Percentiles rank a stretch among this genome's conserved stretches.
phyloP scores from a whole-genome alignment of 78 protist species.

The Acrasis kona region DNA sequence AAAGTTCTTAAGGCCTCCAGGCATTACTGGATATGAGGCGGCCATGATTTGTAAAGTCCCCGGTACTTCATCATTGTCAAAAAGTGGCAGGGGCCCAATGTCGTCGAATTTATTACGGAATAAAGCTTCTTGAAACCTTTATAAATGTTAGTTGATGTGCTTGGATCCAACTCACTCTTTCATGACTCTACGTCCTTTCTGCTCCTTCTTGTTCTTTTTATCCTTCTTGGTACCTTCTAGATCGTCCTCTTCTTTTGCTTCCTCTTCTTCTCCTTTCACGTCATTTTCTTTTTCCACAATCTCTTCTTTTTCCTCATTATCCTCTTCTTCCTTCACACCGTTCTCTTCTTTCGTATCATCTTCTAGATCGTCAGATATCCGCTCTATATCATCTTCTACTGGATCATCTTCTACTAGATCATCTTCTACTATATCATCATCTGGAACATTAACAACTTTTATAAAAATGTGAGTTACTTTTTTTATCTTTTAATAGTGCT shows the following conservation, averaged over 20 bases:
- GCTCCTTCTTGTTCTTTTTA: neutral
- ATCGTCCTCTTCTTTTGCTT: neutral
- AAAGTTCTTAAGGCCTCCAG: neutral
- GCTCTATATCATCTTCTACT: neutral
- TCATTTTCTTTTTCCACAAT: neutral
- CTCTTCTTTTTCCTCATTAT: neutral
- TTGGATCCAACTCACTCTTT: neutral
- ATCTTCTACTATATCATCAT: neutral
- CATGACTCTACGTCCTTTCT: neutral
- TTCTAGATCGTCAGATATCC: neutral
- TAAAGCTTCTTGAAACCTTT: neutral
- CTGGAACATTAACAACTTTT: too few relatives aligned
- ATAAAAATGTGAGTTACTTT: too few relatives aligned
- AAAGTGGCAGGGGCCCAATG: too few relatives aligned
- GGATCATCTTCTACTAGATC: neutral
- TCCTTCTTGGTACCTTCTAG: neutral
- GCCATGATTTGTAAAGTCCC: neutral
- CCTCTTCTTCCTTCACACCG: neutral
- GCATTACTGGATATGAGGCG: neutral
- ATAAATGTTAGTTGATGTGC: neutral
- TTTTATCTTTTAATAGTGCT: too few relatives aligned
- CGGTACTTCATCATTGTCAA: neutral
- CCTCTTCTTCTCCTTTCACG: slow-evolving; percentile 3
- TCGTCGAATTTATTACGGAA: neutral
- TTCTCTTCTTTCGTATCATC: neutral